These are phyloP conservation scores for Sideroxylon spinosum DNA, from an alignment of 179 eudicot genomes.

Conservation along the genomic window DNA sequence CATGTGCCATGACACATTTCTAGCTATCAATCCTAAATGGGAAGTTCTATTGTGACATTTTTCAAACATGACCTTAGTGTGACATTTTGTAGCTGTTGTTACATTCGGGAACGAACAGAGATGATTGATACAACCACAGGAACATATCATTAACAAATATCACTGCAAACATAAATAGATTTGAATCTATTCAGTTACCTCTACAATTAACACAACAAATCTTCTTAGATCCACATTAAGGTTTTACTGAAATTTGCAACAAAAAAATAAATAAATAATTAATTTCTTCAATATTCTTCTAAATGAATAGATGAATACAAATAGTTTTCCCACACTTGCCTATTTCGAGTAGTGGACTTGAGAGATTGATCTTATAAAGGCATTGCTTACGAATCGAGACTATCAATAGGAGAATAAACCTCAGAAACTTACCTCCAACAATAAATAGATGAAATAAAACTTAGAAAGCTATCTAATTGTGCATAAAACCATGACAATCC, in stretches of 20 bases:
- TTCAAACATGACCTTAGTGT: not conserved
- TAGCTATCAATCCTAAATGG: not conserved
- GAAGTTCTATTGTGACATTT: slow-evolving; percentile 1
- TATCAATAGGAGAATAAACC: not conserved
- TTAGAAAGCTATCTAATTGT: not conserved
- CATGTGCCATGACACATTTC: not conserved
- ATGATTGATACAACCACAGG: not conserved
- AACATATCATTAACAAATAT: not conserved
- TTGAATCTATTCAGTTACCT: not conserved
- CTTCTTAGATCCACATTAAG: not conserved
- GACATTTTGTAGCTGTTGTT: not conserved
- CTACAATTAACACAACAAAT: not conserved
- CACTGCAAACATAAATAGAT: not conserved
- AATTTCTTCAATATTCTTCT: not conserved
- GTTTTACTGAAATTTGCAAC: not conserved
- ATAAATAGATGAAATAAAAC: not conserved
- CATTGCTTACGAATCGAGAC: not conserved
- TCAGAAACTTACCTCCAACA: not conserved
- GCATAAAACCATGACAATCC: not conserved
- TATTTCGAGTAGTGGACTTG: not conserved
- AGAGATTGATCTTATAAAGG: not conserved
- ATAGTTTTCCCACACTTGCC: not conserved
- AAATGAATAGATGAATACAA: not conserved
- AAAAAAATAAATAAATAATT: no score
- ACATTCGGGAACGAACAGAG: not conserved